Evolutionary conservation across 108 stramenopile genomes (phyloP), one percentile per base, ranked within the genome.

Genomic region (Discostella stelligeroides): DNA sequence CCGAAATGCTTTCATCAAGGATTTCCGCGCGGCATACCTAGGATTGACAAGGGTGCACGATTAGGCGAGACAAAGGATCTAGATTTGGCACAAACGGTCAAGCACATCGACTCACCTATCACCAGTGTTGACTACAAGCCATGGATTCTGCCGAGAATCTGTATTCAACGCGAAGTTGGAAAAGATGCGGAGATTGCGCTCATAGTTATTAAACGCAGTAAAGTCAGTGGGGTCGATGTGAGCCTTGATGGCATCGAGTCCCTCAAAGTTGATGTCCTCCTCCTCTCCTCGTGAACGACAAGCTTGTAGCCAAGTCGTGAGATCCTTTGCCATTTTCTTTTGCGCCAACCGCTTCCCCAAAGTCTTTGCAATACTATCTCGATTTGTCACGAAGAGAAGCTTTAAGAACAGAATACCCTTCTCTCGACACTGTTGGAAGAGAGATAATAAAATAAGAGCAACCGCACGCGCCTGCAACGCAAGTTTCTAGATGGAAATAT

Each of bases 161-260:
- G 90, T 91, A 48, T 87, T 84, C 27, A 83, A 57, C 11, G 72
- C 90, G 62, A 88, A 70, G 13, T 83, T 83, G 14, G 68, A 61
- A 54, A 91, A 91, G 18, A 73, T 84, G 7, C 66, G 29, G 12
- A 91, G 68, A 66, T 91, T 91, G 23, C 74, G 55, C 37, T 87
- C 69, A 54, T 91, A 91, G 18, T 76, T 70, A 61, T 91, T 91
- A 72, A 91, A 88, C 0, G 90, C 90, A 34, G 88, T 60, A 73
- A 91, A 91, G 58, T 91, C 90, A 4, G 90, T 88, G 11, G 90
- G 90, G 73, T 91, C 90, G 57, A 91, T 87, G 50, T 91, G 90
- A 7, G 65, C 59, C 38, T 79, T 81, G 50, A 91, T 91, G 18
- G 80, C 90, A 10, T 83, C 83, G 23, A 91, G 66, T 4, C 90